Evolutionary conservation across 1,284 basidiomycete species (phyloP).

Genomic region (Ceratobasidium sp.): DNA sequence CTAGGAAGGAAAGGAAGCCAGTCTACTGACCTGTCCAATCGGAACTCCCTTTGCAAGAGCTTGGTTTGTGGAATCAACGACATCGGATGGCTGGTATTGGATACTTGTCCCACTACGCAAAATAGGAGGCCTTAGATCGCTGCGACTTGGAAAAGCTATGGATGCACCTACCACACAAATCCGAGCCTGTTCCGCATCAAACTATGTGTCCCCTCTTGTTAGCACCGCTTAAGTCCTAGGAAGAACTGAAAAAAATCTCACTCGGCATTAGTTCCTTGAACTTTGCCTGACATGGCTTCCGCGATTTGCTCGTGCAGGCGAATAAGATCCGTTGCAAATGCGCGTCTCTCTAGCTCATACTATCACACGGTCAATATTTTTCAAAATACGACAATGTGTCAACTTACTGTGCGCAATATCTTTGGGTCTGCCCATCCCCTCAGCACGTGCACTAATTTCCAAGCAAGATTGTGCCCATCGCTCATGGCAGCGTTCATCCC

Average conservation of each 20-base stretch:
- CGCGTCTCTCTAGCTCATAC: conserved; percentile 33
- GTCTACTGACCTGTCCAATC: conserved; percentile 60
- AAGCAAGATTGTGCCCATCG: conserved; percentile 54
- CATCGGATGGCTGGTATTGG: conserved; percentile 68
- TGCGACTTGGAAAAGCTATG: background rate
- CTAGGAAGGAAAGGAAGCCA: background rate
- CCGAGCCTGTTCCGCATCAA: background rate
- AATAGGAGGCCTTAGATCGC: background rate
- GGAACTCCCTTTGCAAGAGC: conserved; percentile 62
- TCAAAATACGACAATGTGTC: too few relatives aligned
- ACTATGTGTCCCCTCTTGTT: background rate
- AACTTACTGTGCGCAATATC: conserved; percentile 10
- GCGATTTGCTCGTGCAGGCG: conserved; percentile 21
- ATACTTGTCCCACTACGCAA: conserved; percentile 68
- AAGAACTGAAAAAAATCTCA: background rate
- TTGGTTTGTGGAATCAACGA: conserved; percentile 65
- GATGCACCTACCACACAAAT: conserved; percentile 13
- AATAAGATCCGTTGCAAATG: conserved; percentile 22
- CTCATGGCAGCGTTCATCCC: conserved; percentile 56
- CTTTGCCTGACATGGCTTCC: conserved; percentile 9
- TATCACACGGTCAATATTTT: background rate
- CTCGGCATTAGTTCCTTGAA: conserved; percentile 19
- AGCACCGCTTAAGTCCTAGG: background rate
- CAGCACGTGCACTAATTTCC: conserved; percentile 33
- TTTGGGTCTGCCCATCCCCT: conserved; percentile 23